These are phyloP conservation scores for Solanum hybrid DNA, from an alignment of 305 asterid species.

Conservation along the genomic window DNA sequence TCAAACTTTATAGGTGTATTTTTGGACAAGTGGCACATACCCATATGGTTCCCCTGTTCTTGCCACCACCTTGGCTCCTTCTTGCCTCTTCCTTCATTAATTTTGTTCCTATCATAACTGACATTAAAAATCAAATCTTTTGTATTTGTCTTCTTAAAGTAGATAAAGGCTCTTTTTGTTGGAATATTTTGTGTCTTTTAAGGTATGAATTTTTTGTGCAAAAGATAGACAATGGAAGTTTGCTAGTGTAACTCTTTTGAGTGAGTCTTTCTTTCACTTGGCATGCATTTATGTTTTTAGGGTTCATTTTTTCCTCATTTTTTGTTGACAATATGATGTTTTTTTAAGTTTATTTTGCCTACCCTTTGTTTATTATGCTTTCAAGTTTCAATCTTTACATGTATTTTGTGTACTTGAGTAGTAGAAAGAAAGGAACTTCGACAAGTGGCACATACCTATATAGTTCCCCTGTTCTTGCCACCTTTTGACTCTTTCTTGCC, in stretches of 20 bases:
- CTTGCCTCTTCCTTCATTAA: neutral
- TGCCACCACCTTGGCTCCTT: neutral
- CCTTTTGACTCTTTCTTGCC: neutral
- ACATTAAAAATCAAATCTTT: neutral
- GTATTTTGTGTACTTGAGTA: neutral
- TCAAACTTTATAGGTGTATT: neutral
- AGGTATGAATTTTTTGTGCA: neutral
- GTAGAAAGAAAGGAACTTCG: neutral
- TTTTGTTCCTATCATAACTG: neutral
- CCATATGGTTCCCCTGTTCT: neutral
- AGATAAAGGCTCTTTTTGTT: neutral
- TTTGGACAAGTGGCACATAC: constrained; percentile 4
- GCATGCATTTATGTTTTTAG: neutral
- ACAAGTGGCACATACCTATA: neutral
- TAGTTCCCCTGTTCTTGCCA: neutral
- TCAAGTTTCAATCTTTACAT: neutral
- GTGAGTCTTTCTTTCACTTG: neutral
- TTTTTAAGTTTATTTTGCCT: neutral
- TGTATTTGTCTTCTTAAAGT: neutral
- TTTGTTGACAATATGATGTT: neutral
- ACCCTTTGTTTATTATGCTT: neutral
- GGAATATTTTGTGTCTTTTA: neutral
- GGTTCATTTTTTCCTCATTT: neutral
- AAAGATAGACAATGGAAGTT: neutral
- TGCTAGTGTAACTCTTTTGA: neutral